These are phyloP conservation scores for Pseudisothecium myosuroides DNA, from an alignment of 225 moss, liverwort and hornwort genomes.

Conservation along the genomic window DNA sequence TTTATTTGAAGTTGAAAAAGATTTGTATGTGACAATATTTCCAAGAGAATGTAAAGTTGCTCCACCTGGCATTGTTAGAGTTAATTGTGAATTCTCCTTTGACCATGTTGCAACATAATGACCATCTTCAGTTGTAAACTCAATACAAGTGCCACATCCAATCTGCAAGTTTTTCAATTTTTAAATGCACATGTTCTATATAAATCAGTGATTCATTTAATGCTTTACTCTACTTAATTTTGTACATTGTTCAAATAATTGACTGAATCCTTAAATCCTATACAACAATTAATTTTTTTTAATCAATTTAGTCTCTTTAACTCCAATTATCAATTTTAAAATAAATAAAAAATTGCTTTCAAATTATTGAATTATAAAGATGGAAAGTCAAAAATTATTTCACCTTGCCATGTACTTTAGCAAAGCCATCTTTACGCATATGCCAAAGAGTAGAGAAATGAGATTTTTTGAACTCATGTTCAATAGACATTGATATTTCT, in stretches of 20 bases:
- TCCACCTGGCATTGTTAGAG: constrained; percentile 55
- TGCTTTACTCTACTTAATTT: accelerated
- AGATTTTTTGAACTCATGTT: not conserved
- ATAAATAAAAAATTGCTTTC: not conserved
- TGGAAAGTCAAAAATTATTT: not conserved
- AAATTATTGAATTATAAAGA: not conserved
- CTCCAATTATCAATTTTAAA: accelerated
- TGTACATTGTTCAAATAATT: not conserved
- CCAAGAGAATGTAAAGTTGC: constrained; percentile 37
- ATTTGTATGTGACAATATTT: constrained; percentile 39
- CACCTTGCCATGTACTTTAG: constrained; percentile 65
- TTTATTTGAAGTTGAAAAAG: constrained; percentile 21
- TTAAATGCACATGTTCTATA: not conserved
- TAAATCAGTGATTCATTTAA: no score
- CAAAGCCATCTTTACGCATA: constrained; percentile 61
- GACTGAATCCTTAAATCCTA: not conserved
- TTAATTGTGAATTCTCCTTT: constrained; percentile 31
- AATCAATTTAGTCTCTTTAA: not conserved
- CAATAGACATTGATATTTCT: not conserved
- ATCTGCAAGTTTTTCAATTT: not conserved
- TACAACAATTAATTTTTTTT: not conserved
- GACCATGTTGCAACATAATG: constrained; percentile 75
- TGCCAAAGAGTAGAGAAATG: constrained; percentile 42
- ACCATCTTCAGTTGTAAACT: constrained; percentile 61
- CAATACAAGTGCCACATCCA: constrained; percentile 58